Evolutionary conservation across 441 rosid genomes (phyloP).

Genomic region (Adansonia grandidieri): DNA sequence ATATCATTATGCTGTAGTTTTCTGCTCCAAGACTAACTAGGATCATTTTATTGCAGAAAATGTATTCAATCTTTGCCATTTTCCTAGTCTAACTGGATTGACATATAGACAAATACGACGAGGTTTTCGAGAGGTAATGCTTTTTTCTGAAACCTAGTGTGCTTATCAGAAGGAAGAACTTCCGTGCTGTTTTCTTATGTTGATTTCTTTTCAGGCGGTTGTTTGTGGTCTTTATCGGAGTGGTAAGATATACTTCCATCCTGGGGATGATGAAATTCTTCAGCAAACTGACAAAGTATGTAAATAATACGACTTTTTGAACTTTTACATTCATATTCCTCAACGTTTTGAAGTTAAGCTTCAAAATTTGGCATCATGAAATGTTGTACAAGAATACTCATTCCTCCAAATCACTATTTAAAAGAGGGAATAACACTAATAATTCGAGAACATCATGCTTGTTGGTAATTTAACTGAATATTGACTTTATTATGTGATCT

Average conservation of each 20-base stretch:
- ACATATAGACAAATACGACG: conserved; percentile 69
- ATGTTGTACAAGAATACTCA: neutral
- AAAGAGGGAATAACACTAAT: conserved; percentile 5
- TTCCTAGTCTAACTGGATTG: conserved; percentile 68
- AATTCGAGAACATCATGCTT: neutral
- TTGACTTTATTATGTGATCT: neutral
- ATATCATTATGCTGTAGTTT: neutral
- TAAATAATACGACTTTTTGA: conserved; percentile 24
- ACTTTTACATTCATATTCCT: conserved; percentile 23
- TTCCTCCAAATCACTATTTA: neutral
- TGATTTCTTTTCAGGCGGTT: conserved; percentile 66
- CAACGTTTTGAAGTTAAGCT: conserved; percentile 7
- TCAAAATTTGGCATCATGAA: conserved; percentile 2
- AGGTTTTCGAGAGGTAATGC: conserved; percentile 77
- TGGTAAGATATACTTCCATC: conserved; percentile 82
- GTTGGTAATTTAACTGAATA: neutral
- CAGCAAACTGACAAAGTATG: conserved; percentile 77
- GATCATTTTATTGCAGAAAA: conserved; percentile 70
- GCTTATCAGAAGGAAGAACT: conserved; percentile 12
- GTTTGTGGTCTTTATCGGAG: conserved; percentile 85
- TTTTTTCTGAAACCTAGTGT: conserved; percentile 23
- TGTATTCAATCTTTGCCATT: conserved; percentile 82
- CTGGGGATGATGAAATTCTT: conserved; percentile 80
- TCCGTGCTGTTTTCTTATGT: conserved; percentile 27
- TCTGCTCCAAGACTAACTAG: conserved; percentile 35